Percentiles rank a stretch among this genome's conserved stretches.
Evolutionary conservation across 2,329 filamentous ascomycete genomes (phyloP).

Genomic region (Clarireedia homoeocarpa): DNA sequence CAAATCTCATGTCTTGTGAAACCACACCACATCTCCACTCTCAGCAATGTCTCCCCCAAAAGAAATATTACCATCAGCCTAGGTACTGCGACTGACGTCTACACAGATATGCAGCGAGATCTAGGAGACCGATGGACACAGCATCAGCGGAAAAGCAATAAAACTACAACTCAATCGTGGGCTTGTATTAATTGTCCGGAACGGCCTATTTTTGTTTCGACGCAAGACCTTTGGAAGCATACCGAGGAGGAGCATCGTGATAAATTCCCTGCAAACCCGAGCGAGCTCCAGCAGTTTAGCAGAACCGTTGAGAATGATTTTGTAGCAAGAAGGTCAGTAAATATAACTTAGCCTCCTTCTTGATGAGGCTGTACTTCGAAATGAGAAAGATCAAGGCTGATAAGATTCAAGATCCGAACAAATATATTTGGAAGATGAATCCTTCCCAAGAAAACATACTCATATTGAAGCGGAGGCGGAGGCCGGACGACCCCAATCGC

Average conservation of each 20-base stretch:
- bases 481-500: slow-evolving; percentile 11
- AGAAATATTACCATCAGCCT: no score
- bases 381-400: slow-evolving; percentile 13
- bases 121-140: slow-evolving; percentile 16
- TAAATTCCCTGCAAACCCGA: slow-evolving; percentile 11
- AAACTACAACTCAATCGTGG: slow-evolving; percentile 14
- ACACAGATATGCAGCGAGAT: slow-evolving; percentile 4
- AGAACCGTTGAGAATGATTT: slow-evolving; percentile 12
- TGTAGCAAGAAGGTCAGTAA: slow-evolving; percentile 12
- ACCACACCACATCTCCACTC: no score
- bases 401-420: background rate
- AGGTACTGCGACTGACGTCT: background rate
- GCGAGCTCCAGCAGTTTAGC: slow-evolving; percentile 9
- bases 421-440: slow-evolving; percentile 16
- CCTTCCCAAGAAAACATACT: slow-evolving; percentile 10
- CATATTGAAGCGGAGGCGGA: background rate
- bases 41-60: no score
- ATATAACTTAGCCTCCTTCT: background rate
- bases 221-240: slow-evolving; percentile 18
- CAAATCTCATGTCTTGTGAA: no score
- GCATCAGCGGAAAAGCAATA: slow-evolving; percentile 16
- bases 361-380: background rate
- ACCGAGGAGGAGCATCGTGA: slow-evolving; percentile 13
- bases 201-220: slow-evolving; percentile 10
- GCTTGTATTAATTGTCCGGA: slow-evolving; percentile 18